Base-by-base conservation (phyloP, 2,329 filamentous ascomycete species). In the Pezicula rhizophila region DNA sequence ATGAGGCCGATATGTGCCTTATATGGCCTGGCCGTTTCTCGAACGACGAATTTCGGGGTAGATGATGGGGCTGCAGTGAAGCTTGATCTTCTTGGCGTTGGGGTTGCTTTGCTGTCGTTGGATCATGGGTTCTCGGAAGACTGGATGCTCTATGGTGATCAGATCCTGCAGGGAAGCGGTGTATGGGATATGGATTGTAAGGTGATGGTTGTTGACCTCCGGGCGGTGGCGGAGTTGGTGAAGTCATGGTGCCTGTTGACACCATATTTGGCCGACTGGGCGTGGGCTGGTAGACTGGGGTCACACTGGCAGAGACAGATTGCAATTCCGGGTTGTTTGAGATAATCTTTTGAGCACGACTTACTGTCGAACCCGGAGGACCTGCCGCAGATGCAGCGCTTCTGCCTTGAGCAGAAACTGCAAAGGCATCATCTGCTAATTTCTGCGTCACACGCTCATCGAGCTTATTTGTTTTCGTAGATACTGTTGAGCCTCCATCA, bases 381-480 rank as follows among this genome's bases (percentile, higher is more conserved):
- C 52, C 42, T 15, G 47, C 26, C 3, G 11, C 45, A 15, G 47
- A 11, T 33, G 45, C 43, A 25, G 56, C 41, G 17, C 48, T 45
- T 46, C 49, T 57, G 8, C 52, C 28, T 34, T 48, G 49, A 20
- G 50, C 28, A 37, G 54, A 48, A 28, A 55, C 43, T 14, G 77
- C 80, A 67, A 97, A 96, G 0, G 85, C 89, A 62, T 95, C 85
- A 60, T 96, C 90, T 3, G 87, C 89, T 43, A 96, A 70, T 35
- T 85, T 85, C 61, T 90, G 82, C 1, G 85, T 80, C 8, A 93
- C 79, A 52, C 81, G 77, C 60, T 87, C 79, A 28, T 77, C 81
- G 14, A 89, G 66, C 46, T 77, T 73, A 15, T 75, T 41, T 70
- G 68, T 10, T 72, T 69, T 54, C 65, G 66, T 35, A 70, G 68